phyloP scores from a whole-genome alignment of 805 yeast genomes.

The Candida peoriensis region DNA sequence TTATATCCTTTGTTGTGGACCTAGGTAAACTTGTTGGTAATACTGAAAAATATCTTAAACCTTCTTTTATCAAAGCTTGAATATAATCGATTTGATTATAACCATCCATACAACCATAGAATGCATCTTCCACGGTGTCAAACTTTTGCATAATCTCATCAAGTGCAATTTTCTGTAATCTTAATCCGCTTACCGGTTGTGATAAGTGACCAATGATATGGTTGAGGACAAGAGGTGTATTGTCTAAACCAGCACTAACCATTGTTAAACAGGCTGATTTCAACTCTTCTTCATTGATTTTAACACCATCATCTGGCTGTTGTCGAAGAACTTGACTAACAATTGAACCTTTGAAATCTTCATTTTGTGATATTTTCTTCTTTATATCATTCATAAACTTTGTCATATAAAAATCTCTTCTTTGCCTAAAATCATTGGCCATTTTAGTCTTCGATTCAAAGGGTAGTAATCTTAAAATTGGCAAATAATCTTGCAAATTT shows the following conservation, averaged over 20 bases:
- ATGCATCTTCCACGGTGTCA: slow-evolving; percentile 30
- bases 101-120: slow-evolving; percentile 26
- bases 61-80: slow-evolving; percentile 56
- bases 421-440: slow-evolving; percentile 30
- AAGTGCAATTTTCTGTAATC: slow-evolving; percentile 41
- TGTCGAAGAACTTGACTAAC: slow-evolving; percentile 26
- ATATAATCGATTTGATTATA: slow-evolving; percentile 41
- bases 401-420: slow-evolving; percentile 47
- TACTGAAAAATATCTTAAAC: slow-evolving; percentile 57
- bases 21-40: slow-evolving; percentile 67
- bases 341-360: slow-evolving; percentile 28
- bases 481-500: slow-evolving; percentile 50
- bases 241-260: slow-evolving; percentile 78
- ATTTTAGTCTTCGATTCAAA: slow-evolving; percentile 12
- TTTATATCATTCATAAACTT: slow-evolving; percentile 29
- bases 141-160: slow-evolving; percentile 32
- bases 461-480: slow-evolving; percentile 34
- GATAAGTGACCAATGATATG: slow-evolving; percentile 59
- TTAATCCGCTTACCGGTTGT: slow-evolving; percentile 31
- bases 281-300: slow-evolving; percentile 37
- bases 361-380: slow-evolving; percentile 20
- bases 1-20: slow-evolving; percentile 46
- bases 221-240: slow-evolving; percentile 58
- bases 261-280: slow-evolving; percentile 63
- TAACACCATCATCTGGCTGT: no score